Base-by-base conservation (phyloP, 2,329 filamentous ascomycete genomes). In the Plenodomus lindquistii region DNA sequence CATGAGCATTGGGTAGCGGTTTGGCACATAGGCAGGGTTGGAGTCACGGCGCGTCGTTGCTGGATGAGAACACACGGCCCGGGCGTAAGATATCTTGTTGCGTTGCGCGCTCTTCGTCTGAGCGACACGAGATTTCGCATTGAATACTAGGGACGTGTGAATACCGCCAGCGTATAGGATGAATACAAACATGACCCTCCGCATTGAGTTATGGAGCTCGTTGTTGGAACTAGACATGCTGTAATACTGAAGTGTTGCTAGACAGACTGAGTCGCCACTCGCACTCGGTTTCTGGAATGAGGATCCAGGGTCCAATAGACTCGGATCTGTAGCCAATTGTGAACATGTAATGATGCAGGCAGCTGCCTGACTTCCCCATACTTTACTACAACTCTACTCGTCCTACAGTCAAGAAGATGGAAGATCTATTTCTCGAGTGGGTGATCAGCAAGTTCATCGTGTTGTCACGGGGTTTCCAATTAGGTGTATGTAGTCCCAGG, bases 41-140 rank as follows among this genome's bases (percentile, higher is more conserved):
- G 61, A 62, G 65, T 65, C 60, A 64, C 52, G 63, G 63, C 60
- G 60, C 45, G 52, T 31, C 27, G 50, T 51, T 54, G 59, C 48
- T 50, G 54, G 44, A 37, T 55, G 27, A 31, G 58, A 54, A 56
- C n/a, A 52, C 27, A 46, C 46, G 53, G 43, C 21, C 46, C 44
- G 52, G 44, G 24, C 17, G 39, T 46, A 45, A 42, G 40, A 40
- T 24, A 31, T 8, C 15, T 13, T 31, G 27, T 31, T 31, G 27
- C 27, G 27, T 31, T 7, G 27, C 27, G 27, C 27, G 27, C 27
- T 31, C 27, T 31, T 31, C 15, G 6, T 31, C 6, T 31, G 27
- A 31, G 27, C 27, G 27, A 31, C 27, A 31, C 27, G 27, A 4
- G 15, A 31, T 31, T 31, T 31, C 27, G 11, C 9, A 31, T 31